Percentiles rank a stretch among this genome's conserved stretches.
Evolutionary conservation across 495 filamentous ascomycete genomes (phyloP).

Genomic region (Corynascus novoguineensis): DNA sequence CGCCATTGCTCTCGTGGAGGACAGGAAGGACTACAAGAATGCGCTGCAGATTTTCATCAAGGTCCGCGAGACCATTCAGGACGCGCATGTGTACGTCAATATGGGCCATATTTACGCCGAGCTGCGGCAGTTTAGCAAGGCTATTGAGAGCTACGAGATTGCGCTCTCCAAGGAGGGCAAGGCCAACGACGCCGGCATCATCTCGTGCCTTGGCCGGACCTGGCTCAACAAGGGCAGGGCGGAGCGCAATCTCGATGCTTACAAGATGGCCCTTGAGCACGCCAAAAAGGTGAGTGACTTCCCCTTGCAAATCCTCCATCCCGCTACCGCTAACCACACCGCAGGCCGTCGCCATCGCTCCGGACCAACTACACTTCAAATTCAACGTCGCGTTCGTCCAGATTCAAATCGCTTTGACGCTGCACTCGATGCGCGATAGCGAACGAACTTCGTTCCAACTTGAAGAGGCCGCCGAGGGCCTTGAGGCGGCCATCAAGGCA

Average conservation of each 20-base stretch:
- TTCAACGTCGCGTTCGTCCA: conserved; percentile 99
- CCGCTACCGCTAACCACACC: conserved; percentile 20
- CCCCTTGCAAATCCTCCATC: background rate
- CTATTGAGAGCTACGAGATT: conserved; percentile 91
- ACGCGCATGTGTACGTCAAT: conserved; percentile 81
- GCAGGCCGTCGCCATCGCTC: conserved; percentile 67
- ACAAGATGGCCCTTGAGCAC: conserved; percentile 82
- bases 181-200: conserved; percentile 67
- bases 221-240: conserved; percentile 82
- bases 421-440: conserved; percentile 66
- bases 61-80: conserved; percentile 80
- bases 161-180: conserved; percentile 76
- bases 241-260: conserved; percentile 71
- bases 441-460: conserved; percentile 76
- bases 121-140: conserved; percentile 77
- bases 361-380: conserved; percentile 81
- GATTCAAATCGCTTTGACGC: conserved; percentile 77
- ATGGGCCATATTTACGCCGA: conserved; percentile 89
- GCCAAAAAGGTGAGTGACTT: conserved; percentile 57
- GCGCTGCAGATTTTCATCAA: conserved; percentile 84
- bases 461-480: conserved; percentile 68
- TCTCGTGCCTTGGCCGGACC: conserved; percentile 90
- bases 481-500: conserved; percentile 80
- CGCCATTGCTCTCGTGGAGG: conserved; percentile 87
- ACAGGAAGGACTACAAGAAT: conserved; percentile 74